These are phyloP conservation scores for Posidonia oceanica DNA, from an alignment of 116 monocot species.

Conservation along the genomic window DNA sequence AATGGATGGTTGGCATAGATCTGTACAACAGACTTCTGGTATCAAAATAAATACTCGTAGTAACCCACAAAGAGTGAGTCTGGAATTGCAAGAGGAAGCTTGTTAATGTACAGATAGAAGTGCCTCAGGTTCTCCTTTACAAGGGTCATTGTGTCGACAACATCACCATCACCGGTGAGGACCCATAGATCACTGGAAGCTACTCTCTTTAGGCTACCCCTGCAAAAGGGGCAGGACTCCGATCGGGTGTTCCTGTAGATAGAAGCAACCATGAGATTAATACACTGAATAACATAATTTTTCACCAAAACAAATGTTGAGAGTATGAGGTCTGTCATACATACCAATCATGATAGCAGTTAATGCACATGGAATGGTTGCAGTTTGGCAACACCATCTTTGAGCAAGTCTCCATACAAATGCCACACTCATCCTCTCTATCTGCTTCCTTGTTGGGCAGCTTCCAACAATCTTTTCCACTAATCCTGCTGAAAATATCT, in stretches of 20 bases:
- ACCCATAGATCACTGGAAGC: slow-evolving; percentile 83
- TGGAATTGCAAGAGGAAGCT: slow-evolving; percentile 69
- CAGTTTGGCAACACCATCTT: slow-evolving; percentile 85
- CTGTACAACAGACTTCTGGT: slow-evolving; percentile 14
- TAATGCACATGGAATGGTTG: slow-evolving; percentile 24
- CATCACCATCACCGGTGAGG: slow-evolving; percentile 50
- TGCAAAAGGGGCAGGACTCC: slow-evolving; percentile 80
- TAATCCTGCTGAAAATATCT: slow-evolving; percentile 33
- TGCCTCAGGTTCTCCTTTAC: slow-evolving; percentile 63
- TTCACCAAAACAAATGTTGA: not conserved
- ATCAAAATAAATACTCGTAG: slow-evolving; percentile 69
- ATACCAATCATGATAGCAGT: slow-evolving; percentile 84
- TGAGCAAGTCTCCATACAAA: slow-evolving; percentile 74
- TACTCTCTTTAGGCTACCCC: slow-evolving; percentile 80
- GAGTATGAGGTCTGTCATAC: not conserved
- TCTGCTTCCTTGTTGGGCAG: slow-evolving; percentile 42
- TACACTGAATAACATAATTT: not conserved
- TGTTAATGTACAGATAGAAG: slow-evolving; percentile 62
- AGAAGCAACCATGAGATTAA: not conserved
- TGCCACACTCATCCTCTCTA: slow-evolving; percentile 89
- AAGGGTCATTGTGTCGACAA: slow-evolving; percentile 45
- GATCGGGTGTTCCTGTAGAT: slow-evolving; percentile 54
- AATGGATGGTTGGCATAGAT: slow-evolving; percentile 38
- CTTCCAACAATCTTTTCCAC: slow-evolving; percentile 32
- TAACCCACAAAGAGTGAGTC: slow-evolving; percentile 74